Evolutionary conservation across 352 stramenopile genomes (phyloP).

Genomic region (Globisporangium ultimum): DNA sequence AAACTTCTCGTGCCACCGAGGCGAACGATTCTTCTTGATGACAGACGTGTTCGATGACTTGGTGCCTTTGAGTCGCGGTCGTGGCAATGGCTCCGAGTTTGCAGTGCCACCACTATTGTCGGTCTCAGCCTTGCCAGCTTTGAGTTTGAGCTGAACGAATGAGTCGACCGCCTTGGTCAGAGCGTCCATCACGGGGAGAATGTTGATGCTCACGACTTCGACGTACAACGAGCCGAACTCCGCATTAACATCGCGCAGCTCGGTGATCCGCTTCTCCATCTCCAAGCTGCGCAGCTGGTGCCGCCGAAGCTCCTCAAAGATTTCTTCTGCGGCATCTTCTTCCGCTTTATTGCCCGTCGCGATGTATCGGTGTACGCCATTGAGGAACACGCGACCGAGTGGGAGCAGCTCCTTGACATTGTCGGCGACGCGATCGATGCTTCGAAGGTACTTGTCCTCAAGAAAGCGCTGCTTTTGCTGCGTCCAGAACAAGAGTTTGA

Average conservation of each 20-base stretch:
- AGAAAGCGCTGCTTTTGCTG: slow-evolving; percentile 32
- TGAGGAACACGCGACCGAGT: slow-evolving; percentile 61
- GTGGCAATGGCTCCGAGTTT: background rate
- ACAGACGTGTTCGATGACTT: slow-evolving; percentile 48
- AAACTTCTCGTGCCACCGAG: slow-evolving; percentile 60
- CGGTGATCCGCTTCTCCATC: slow-evolving; percentile 38
- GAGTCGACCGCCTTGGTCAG: slow-evolving; percentile 51
- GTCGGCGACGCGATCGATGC: slow-evolving; percentile 32
- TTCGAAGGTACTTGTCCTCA: slow-evolving; percentile 59
- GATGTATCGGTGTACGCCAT: slow-evolving; percentile 63
- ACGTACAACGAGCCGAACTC: slow-evolving; percentile 44
- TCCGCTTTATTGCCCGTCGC: slow-evolving; percentile 67
- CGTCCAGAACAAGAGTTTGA: slow-evolving; percentile 23
- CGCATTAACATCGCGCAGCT: slow-evolving; percentile 21
- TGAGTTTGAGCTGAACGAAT: slow-evolving; percentile 51
- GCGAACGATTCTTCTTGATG: slow-evolving; percentile 57
- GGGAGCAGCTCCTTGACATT: slow-evolving; percentile 27
- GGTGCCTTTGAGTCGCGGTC: background rate
- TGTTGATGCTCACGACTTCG: slow-evolving; percentile 60
- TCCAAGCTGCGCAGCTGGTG: slow-evolving; percentile 31
- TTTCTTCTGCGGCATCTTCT: slow-evolving; percentile 65
- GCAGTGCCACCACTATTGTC: slow-evolving; percentile 7
- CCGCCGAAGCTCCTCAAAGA: slow-evolving; percentile 53
- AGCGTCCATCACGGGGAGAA: slow-evolving; percentile 56
- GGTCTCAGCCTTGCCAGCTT: slow-evolving; percentile 12